Base-by-base conservation (phyloP, 208 protist genomes). In the Trypanosoma mega region DNA sequence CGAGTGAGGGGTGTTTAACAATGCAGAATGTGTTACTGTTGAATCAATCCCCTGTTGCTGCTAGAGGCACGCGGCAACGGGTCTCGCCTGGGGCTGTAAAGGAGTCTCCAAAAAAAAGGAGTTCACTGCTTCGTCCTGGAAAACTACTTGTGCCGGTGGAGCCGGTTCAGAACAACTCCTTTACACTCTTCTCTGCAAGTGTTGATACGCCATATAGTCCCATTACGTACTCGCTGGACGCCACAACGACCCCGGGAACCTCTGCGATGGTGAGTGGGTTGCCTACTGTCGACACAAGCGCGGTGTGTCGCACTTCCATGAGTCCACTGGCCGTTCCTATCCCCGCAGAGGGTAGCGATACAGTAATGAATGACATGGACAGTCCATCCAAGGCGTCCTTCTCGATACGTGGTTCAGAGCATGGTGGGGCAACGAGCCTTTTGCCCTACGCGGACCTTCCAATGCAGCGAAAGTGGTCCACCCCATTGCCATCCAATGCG, bases 151-250 rank as follows among this genome's bases (percentile, higher is more conserved):
- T 26, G 30, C 37, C 39, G 21, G 4, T 39, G 29, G 63, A 61
- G 9, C 39, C 20, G 6, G 8, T 49, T 36, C 21, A 11, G 20
- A 86, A 81, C 55, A 63, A 65, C 30, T 87, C 78, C 31, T 94
- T 93, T 63, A 90, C 80, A 8, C 71, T 94, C 23, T 75, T 82
- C 34, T 90, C 82, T 20, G 70, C 87, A 5, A 89, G 80, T 54
- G 78, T 89, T 54, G 74, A 94, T 44, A 87, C 76, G 0, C 87
- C 82, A 18, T 94, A 88, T 62, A 94, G 87, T 61, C 87, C 87
- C 43, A 94, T 94, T 67, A 91, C 81, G 9, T 94, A 94, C 68
- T 86, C 87, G 9, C 71, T 91, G 55, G 83, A 93, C 60, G 63
- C 69, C 29, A 59, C 61, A 39, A 67, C 43, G 33, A 50, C 82